Base-by-base conservation (phyloP, 2,329 filamentous ascomycete genomes). In the Sporothrix schenckii region DNA sequence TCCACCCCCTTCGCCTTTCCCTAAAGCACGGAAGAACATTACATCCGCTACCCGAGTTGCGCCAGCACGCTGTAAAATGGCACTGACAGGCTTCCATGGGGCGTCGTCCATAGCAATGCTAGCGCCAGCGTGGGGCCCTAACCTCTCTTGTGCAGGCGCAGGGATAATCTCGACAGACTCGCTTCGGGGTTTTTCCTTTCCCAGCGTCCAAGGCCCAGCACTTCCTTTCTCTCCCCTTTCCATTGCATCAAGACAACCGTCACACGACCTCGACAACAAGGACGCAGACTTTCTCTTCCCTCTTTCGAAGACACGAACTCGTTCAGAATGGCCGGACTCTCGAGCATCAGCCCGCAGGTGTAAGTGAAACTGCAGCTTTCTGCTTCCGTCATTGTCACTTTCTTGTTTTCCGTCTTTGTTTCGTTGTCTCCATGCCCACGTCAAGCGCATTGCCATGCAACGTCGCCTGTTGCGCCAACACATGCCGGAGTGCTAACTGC, bases 331-430 rank as follows among this genome's bases (percentile, higher is more conserved):
- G 87, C 81, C 77, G 81, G 81, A 72, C 81, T 66, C 63, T 39
- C 63, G 11, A 66, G 63, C 47, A 13, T 91, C 76, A 88, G 83
- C 77, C 85, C 88, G 76, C 88, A 90, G 80, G 83, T 90, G 88
- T 90, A 83, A 78, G 87, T 79, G 19, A 4, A 24, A 41, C 9
- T 44, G 58, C 44, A 5, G 39, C 27, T 21, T 21, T 13, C 3
- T 49, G 34, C 34, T 34, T 5, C 34, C 34, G 6, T 34, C 34
- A 4, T 49, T 11, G 39, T 21, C 11, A 14, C 13, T 34, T n/a
- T 44, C 11, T 60, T 60, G 11, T 14, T 1, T 60, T 14, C 34
- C 4, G 11, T 14, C n/a, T 44, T 14, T 21, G 27, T 58, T 34
- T 39, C 27, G 10, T 39, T 24, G 1, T 44, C 7, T 21, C n/a